Conservation (phyloP, 2,329 filamentous ascomycete genomes). For the Leptosphaerulina australis region DNA sequence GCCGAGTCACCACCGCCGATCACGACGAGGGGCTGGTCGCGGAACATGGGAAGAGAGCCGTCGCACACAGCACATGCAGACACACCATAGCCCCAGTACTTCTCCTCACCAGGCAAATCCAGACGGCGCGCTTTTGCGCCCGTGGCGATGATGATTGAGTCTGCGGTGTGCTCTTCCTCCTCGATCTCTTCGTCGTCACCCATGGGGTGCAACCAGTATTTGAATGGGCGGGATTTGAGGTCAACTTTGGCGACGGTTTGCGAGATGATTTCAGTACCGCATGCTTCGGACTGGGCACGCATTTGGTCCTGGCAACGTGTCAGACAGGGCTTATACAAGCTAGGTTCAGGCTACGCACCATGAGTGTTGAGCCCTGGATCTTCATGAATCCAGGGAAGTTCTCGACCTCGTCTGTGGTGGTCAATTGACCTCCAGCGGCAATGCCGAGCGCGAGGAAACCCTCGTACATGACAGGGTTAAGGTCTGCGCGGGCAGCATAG, state of each 20-base stretch:
- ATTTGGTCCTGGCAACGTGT: constrained; percentile 71
- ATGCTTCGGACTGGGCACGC: constrained; percentile 86
- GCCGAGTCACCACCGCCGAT: constrained; percentile 97
- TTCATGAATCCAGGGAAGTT: constrained; percentile 96
- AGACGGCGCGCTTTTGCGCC: constrained; percentile 89
- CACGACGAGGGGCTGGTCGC: constrained; percentile 92
- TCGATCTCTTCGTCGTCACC: constrained; percentile 80
- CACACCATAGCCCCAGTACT: constrained; percentile 97
- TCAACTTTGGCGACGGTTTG: constrained; percentile 93
- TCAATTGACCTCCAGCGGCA: constrained; percentile 93
- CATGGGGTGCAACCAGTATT: constrained; percentile 74
- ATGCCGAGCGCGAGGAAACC: constrained; percentile 98
- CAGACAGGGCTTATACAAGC: constrained; percentile 9
- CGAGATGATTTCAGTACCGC: constrained; percentile 90
- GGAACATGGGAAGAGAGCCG: constrained; percentile 95
- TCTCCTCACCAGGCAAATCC: constrained; percentile 83
- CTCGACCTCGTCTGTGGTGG: constrained; percentile 97
- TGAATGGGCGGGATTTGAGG: constrained; percentile 82
- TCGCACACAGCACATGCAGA: constrained; percentile 97
- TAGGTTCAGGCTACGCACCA: constrained; percentile 60
- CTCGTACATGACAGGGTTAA: constrained; percentile 95
- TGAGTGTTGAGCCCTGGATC: constrained; percentile 85
- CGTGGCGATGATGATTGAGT: constrained; percentile 91
- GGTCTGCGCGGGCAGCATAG: constrained; percentile 91
- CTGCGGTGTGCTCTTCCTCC: constrained; percentile 78